Percentiles rank a stretch among this genome's conserved stretches.
Conservation (phyloP, 1,284 basidiomycete genomes). For the Ceratobasidium sp. region DNA sequence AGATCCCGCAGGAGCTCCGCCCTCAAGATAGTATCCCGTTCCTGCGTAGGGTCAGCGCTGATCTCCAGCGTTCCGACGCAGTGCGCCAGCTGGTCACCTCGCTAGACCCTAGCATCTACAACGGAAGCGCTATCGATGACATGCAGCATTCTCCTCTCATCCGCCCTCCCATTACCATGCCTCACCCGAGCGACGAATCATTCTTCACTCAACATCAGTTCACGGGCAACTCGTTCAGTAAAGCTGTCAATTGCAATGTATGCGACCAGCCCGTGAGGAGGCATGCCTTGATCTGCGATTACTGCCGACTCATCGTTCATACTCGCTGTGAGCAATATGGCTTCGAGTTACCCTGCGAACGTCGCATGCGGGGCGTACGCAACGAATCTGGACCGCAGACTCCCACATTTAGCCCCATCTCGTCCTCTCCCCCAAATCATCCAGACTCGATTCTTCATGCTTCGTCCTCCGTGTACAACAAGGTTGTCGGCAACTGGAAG, state of each 20-base stretch:
- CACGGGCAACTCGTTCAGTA: constrained; percentile 93
- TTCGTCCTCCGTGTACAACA: constrained; percentile 39
- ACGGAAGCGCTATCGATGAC: constrained; percentile 29
- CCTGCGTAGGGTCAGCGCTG: constrained; percentile 87
- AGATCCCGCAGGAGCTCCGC: constrained; percentile 73
- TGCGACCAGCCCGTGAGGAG: constrained; percentile 87
- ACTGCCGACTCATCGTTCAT: constrained; percentile 91
- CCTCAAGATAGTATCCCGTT: constrained; percentile 96
- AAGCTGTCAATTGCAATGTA: constrained; percentile 88
- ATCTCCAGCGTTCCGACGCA: constrained; percentile 74
- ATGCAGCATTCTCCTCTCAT: constrained; percentile 55
- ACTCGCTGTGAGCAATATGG: constrained; percentile 75
- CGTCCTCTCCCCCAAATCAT: constrained; percentile 37
- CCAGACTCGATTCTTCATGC: constrained; percentile 12
- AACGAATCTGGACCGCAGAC: constrained; percentile 49
- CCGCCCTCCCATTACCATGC: constrained; percentile 57
- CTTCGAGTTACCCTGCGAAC: constrained; percentile 83
- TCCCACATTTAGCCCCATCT: constrained; percentile 45
- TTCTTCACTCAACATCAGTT: constrained; percentile 77
- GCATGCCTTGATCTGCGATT: constrained; percentile 87
- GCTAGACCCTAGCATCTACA: constrained; percentile 38
- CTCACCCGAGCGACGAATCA: constrained; percentile 61
- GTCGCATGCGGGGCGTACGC: constrained; percentile 69
- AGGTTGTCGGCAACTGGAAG: constrained; percentile 38
- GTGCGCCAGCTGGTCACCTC: constrained; percentile 43